Evolutionary conservation across 768 basidiomycete species (phyloP).

Genomic region (Termitomyces sp.): DNA sequence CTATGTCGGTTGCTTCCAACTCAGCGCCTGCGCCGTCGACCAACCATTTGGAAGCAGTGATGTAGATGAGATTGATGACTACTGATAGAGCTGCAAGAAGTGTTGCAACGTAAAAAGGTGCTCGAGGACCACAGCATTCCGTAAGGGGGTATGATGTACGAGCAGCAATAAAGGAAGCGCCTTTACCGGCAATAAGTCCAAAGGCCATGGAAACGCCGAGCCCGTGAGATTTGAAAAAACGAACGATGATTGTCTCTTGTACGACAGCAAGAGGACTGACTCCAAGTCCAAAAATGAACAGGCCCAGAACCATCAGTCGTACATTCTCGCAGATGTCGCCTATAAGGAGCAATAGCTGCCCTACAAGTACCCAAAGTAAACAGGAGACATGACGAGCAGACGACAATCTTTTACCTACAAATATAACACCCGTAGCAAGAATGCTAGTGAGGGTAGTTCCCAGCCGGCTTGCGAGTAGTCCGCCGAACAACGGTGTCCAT

Average conservation of each 20-base stretch:
- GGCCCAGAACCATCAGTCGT: constrained; percentile 66
- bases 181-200: constrained; percentile 80
- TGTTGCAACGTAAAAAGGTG: constrained; percentile 70
- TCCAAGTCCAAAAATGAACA: constrained; percentile 78
- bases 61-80: constrained; percentile 61
- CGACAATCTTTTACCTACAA: constrained; percentile 36
- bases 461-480: constrained; percentile 60
- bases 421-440: constrained; percentile 67
- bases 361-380: constrained; percentile 21
- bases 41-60: constrained; percentile 59
- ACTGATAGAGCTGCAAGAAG: constrained; percentile 62
- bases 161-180: constrained; percentile 69
- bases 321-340: constrained; percentile 58
- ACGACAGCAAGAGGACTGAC: constrained; percentile 77
- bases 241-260: constrained; percentile 81
- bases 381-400: background rate
- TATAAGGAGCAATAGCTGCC: constrained; percentile 59
- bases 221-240: constrained; percentile 72
- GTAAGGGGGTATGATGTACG: constrained; percentile 74
- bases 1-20: constrained; percentile 58
- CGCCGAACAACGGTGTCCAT: constrained; percentile 74
- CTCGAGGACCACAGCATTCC: constrained; percentile 56
- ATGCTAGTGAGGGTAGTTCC: constrained; percentile 72
- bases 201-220: constrained; percentile 74
- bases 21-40: constrained; percentile 53